Base-by-base conservation (phyloP, 768 basidiomycete genomes). In the Calocybe cyanea region DNA sequence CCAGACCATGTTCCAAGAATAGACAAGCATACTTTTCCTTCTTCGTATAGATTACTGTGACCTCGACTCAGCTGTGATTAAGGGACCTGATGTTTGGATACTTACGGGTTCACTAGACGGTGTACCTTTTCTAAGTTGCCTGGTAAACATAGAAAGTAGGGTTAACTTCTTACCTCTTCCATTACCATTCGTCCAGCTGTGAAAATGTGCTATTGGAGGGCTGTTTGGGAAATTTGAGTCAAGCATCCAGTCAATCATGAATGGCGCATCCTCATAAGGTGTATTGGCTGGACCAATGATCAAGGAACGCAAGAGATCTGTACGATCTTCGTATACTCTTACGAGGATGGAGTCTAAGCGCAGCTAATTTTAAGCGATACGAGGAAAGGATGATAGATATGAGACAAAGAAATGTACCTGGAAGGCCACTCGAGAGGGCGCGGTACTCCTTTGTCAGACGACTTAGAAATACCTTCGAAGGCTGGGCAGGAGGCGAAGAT, bases 271-370 rank as follows among this genome's bases (percentile, higher is more conserved):
- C 62, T 90, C 80, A 54, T 95, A 96, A n/a, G 93, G 93, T 7
- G 94, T 96, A 52, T 92, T 93, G 56, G 87, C 81, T 46, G 92
- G 91, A 2, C 93, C 93, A 51, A 97, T 83, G 49, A 97, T 97
- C 39, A 97, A 73, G 58, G 78, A 87, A 24, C 93, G 80, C 49
- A 96, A 64, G 30, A 97, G 75, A 68, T 97, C 93, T 35, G 81
- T 73, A 20, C 93, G 80, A 61, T 95, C 87, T 63, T 96, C 93
- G 59, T 88, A 97, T 19, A 86, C 85, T 46, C 92, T 81, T 38
- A 97, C 89, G 43, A 95, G 58, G 53, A 97, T 93, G 11, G 86
- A 85, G 48, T 92, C 92, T 88, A 57, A 7, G 21, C 23, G 7
- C 9, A 20, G 30, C 33, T 34, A n/a, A 33, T 13, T 13, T 15